Conservation (phyloP, 2,329 filamentous ascomycete species). For the Fusarium sp. region DNA sequence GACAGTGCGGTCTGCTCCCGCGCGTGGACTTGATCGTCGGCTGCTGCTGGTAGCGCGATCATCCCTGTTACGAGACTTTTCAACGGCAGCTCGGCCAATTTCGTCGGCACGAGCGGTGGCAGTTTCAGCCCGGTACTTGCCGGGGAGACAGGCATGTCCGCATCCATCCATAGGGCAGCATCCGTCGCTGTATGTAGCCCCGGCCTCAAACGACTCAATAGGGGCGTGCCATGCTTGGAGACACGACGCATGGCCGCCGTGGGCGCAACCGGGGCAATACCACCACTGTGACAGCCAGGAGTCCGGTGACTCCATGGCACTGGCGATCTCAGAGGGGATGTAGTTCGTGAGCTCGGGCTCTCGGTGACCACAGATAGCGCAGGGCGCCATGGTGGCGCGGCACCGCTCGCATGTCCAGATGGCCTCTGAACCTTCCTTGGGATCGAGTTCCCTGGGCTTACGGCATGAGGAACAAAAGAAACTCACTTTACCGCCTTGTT, state of each 20-base stretch:
- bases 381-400: slow-evolving; percentile 66
- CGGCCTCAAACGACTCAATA: slow-evolving; percentile 35
- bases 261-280: slow-evolving; percentile 74
- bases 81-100: slow-evolving; percentile 63
- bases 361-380: slow-evolving; percentile 72
- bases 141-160: slow-evolving; percentile 74
- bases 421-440: slow-evolving; percentile 59
- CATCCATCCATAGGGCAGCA: slow-evolving; percentile 78
- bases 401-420: slow-evolving; percentile 75
- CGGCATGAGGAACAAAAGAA: slow-evolving; percentile 71
- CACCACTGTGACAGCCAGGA: slow-evolving; percentile 67
- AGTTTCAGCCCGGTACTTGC: slow-evolving; percentile 67
- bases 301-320: slow-evolving; percentile 45
- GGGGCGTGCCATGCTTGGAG: slow-evolving; percentile 72
- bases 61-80: slow-evolving; percentile 52
- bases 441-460: slow-evolving; percentile 70
- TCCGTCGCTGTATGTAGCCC: slow-evolving; percentile 64
- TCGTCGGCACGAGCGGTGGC: slow-evolving; percentile 66
- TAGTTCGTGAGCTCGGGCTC: slow-evolving; percentile 63
- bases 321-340: slow-evolving; percentile 51
- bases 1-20: slow-evolving; percentile 47
- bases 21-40: slow-evolving; percentile 51
- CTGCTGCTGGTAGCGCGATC: slow-evolving; percentile 46
- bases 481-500: slow-evolving; percentile 68
- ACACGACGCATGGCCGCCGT: slow-evolving; percentile 75